Evolutionary conservation across 257 asterid species (phyloP), one percentile per base, ranked within the genome.

Genomic region (Paulownia fortunei): DNA sequence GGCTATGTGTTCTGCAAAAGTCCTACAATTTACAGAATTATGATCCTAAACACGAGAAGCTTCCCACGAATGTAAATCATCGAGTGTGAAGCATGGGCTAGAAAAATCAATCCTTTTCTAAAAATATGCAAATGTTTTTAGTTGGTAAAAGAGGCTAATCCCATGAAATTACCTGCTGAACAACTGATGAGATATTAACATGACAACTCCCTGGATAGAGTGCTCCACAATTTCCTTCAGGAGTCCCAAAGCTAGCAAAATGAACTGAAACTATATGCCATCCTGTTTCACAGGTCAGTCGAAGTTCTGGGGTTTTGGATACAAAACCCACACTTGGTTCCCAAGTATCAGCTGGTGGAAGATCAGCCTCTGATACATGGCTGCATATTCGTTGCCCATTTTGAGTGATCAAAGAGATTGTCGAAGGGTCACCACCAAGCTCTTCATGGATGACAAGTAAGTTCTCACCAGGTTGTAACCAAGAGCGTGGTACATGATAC

Each of bases 361-460:
- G 87, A 76, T 90, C 89, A 3, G 73, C 76, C 37, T 90, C 90
- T 1, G 96, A 83, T 36, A 88, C 85, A 21, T 18, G 83, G 37
- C 87, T 79, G 26, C 97, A 92, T 49, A 90, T 78, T 18, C 51
- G 84, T 82, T 89, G 89, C 37, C 88, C 86, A 3, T 62, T 80
- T 79, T 68, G 85, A 49, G 85, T 64, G 4, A 72, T 59, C 13
- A 89, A 32, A 1, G 96, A 84, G 76, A 90, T 86, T 18, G 84
- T 87, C 9, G 85, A 80, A 46, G 96, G 97, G 78, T 90, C 88
- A 8, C 96, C 94, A 6, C 96, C 93, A 0, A 90, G 76, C 76
- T 92, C 97, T 81, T 92, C 97, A 42, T 89, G 96, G 47, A 92
- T 79, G 61, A 92, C 94, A 15, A 92, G 88, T 39, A 90, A 79